phyloP scores from a whole-genome alignment of 306 rosid species.

The Cajanus cajan region DNA sequence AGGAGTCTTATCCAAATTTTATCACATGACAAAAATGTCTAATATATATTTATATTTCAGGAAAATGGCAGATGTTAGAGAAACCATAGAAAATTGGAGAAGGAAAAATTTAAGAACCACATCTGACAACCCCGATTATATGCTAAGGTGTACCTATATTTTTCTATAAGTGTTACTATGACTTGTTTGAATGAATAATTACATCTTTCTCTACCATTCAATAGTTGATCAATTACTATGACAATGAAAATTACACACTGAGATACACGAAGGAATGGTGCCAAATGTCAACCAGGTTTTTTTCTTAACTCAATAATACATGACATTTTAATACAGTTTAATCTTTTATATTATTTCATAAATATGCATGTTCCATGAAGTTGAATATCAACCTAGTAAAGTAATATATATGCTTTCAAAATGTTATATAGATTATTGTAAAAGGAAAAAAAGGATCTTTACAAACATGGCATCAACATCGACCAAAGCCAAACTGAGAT shows the following conservation, averaged over 20 bases:
- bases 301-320: conserved; percentile 26
- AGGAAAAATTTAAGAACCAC: conserved; percentile 99
- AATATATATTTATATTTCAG: conserved; percentile 43
- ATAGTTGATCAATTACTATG: conserved; percentile 82
- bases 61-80: conserved; percentile 99
- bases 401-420: neutral
- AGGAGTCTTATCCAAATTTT: neutral
- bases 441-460: conserved; percentile 92
- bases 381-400: neutral
- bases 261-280: conserved; percentile 99
- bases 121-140: conserved; percentile 84
- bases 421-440: conserved; percentile 67
- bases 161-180: neutral
- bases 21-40: conserved; percentile 13
- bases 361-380: neutral
- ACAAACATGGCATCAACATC: conserved; percentile 92
- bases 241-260: conserved; percentile 87
- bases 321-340: neutral
- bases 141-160: conserved; percentile 54
- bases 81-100: conserved; percentile 90
- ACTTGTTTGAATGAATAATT: conserved; percentile 26
- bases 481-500: conserved; percentile 87
- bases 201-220: conserved; percentile 20
- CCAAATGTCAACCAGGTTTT: conserved; percentile 98
- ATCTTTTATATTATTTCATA: neutral